Evolutionary conservation across 1,284 basidiomycete species (phyloP).

Genomic region (Cutaneotrichosporon mucoides): DNA sequence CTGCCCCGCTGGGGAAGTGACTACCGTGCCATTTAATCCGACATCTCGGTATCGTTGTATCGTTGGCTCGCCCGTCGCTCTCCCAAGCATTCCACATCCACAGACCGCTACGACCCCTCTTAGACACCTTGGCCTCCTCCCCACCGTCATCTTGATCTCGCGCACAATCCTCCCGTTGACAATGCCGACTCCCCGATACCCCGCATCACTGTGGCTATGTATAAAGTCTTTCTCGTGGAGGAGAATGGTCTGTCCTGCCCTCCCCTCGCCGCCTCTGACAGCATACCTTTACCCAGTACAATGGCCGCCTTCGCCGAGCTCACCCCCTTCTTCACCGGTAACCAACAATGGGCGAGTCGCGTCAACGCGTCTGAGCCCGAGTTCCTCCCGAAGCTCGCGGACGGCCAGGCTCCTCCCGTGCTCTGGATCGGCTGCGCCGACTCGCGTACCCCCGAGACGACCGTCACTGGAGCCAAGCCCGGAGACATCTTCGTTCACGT

Average conservation of each 20-base stretch:
- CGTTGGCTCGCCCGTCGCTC: too few species aligned
- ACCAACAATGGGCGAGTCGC: conserved; percentile 36
- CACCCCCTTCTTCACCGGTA: conserved; percentile 29
- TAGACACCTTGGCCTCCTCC: too few species aligned
- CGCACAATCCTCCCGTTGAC: too few species aligned
- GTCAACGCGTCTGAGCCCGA: conserved; percentile 29
- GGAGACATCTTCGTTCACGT: conserved; percentile 66
- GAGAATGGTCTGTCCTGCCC: neutral
- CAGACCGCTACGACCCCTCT: too few species aligned
- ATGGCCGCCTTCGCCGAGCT: conserved; percentile 15
- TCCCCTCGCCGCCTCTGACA: neutral
- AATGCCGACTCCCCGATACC: too few species aligned
- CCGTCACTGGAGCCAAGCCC: conserved; percentile 50
- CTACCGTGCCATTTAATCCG: too few species aligned
- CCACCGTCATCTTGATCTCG: too few species aligned
- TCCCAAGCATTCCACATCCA: too few species aligned
- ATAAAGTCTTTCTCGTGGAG: too few species aligned
- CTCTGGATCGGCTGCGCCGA: conserved; percentile 50
- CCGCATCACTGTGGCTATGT: too few species aligned
- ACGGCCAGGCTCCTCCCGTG: conserved; percentile 43
- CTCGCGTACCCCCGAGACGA: conserved; percentile 47
- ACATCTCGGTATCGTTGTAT: too few species aligned
- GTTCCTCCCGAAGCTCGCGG: conserved; percentile 35
- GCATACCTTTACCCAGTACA: neutral
- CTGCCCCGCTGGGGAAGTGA: too few species aligned